phyloP scores from a whole-genome alignment of 208 protist genomes.

The Endotrypanum monterogeii region DNA sequence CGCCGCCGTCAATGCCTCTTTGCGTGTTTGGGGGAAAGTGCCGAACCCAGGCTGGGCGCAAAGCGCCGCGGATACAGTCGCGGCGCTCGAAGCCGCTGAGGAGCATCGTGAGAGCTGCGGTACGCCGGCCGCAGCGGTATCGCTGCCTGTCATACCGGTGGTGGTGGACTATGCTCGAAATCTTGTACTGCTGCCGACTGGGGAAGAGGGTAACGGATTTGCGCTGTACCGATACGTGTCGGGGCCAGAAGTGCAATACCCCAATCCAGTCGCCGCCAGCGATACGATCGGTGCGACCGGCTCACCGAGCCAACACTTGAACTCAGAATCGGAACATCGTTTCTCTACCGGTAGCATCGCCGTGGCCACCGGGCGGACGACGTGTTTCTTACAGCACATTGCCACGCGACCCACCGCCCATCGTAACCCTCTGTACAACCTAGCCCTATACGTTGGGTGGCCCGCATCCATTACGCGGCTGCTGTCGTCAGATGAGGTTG shows the following conservation, averaged over 20 bases:
- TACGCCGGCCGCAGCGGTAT: neutral
- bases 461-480: slow-evolving; percentile 16
- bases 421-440: slow-evolving; percentile 40
- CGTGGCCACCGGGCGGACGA: slow-evolving; percentile 15
- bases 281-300: neutral
- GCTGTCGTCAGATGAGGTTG: neutral
- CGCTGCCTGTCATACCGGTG: slow-evolving; percentile 22
- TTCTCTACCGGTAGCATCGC: neutral
- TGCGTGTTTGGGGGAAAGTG: slow-evolving; percentile 7
- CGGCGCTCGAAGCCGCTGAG: slow-evolving; percentile 3
- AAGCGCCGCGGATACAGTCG: neutral
- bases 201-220: slow-evolving; percentile 35
- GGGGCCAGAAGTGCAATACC: slow-evolving; percentile 12
- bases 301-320: neutral
- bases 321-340: neutral
- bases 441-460: slow-evolving; percentile 44
- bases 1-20: neutral
- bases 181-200: slow-evolving; percentile 34
- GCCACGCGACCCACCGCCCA: slow-evolving; percentile 41
- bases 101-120: neutral
- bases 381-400: slow-evolving; percentile 32
- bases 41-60: neutral
- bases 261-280: neutral
- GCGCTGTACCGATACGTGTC: slow-evolving; percentile 50
- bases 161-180: slow-evolving; percentile 55